These are phyloP conservation scores for Seiridium cupressi DNA, from an alignment of 2,329 filamentous ascomycete species.

Conservation along the genomic window DNA sequence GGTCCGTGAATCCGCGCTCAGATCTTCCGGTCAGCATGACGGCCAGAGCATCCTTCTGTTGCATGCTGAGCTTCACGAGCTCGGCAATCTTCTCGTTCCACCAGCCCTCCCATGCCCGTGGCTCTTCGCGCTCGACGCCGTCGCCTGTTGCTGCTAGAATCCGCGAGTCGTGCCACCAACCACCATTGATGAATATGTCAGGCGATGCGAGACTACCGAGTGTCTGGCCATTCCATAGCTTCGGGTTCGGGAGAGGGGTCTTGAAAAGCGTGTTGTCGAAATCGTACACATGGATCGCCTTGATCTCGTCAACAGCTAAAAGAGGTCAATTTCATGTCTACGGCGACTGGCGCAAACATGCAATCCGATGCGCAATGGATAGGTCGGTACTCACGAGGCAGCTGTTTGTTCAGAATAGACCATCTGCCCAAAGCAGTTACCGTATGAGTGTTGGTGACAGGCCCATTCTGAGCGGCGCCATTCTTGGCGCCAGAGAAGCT, in stretches of 20 bases:
- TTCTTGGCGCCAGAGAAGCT: slow-evolving; percentile 12
- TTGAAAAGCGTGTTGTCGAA: slow-evolving; percentile 97
- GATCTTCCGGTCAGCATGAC: slow-evolving; percentile 86
- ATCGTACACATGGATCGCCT: slow-evolving; percentile 87
- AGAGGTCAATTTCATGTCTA: slow-evolving; percentile 10
- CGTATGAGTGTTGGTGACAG: slow-evolving; percentile 40
- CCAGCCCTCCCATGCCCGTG: slow-evolving; percentile 84
- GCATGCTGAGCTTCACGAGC: slow-evolving; percentile 75
- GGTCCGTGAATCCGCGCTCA: slow-evolving; percentile 72
- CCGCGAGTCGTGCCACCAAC: slow-evolving; percentile 94
- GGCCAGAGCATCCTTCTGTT: slow-evolving; percentile 80
- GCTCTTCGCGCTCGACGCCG: slow-evolving; percentile 78
- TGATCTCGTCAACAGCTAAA: slow-evolving; percentile 65
- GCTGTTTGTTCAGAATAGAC: slow-evolving; percentile 72
- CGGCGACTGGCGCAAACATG: background rate
- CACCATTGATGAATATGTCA: slow-evolving; percentile 76
- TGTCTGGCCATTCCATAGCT: slow-evolving; percentile 79
- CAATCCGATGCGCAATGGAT: background rate
- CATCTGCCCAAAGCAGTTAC: slow-evolving; percentile 77
- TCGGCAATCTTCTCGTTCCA: slow-evolving; percentile 93
- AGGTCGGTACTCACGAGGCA: slow-evolving; percentile 46
- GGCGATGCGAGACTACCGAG: slow-evolving; percentile 74
- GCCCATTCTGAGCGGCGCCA: slow-evolving; percentile 14
- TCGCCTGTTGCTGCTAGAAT: slow-evolving; percentile 86
- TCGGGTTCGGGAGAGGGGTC: slow-evolving; percentile 84